Evolutionary conservation across 305 asterid species (phyloP).

Genomic region (Plantago coronopus): DNA sequence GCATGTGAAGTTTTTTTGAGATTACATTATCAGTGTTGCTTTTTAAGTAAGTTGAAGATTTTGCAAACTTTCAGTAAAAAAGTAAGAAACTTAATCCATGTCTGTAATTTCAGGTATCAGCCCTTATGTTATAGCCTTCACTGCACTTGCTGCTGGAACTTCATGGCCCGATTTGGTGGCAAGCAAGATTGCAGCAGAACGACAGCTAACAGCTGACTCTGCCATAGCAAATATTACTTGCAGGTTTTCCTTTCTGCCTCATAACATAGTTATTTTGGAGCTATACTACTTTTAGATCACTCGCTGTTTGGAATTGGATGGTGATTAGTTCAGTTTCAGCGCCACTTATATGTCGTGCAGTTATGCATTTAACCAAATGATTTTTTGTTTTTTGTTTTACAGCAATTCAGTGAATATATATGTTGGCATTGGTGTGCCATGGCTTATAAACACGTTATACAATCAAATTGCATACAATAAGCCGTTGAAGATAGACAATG

Average conservation of each 20-base stretch:
- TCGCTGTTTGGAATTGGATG: not conserved
- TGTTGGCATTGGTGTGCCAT: conserved; percentile 82
- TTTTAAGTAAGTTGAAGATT: not conserved
- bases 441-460: conserved; percentile 81
- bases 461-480: conserved; percentile 68
- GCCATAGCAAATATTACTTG: conserved; percentile 96
- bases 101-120: conserved; percentile 35
- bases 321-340: too few relatives aligned
- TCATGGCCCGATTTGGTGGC: conserved; percentile 98
- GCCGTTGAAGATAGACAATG: conserved; percentile 61
- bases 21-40: not conserved
- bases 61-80: not conserved
- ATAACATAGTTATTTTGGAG: conserved; percentile 8
- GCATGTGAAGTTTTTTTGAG: not conserved
- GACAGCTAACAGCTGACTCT: conserved; percentile 90
- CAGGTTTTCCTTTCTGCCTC: conserved; percentile 43
- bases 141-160: conserved; percentile 92
- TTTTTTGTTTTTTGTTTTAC: conserved; percentile 17
- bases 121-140: conserved; percentile 69
- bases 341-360: not conserved
- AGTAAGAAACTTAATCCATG: not conserved
- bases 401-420: conserved; percentile 94
- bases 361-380: not conserved
- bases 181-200: conserved; percentile 97
- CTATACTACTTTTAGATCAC: not conserved